These are phyloP conservation scores for Penicillium janthinellum DNA, from an alignment of 2,329 filamentous ascomycete genomes.

Conservation along the genomic window DNA sequence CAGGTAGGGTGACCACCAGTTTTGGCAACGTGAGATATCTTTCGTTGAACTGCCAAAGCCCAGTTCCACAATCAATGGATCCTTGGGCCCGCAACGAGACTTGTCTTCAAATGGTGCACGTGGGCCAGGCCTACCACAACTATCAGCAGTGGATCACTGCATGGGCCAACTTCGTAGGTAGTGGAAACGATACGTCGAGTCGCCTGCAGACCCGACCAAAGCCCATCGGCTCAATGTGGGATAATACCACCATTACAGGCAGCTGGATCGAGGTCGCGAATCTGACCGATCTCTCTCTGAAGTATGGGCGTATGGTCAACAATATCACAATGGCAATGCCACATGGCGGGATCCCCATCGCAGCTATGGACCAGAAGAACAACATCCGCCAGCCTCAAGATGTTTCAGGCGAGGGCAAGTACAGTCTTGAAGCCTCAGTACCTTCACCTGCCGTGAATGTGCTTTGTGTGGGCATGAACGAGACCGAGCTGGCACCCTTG, in stretches of 20 bases:
- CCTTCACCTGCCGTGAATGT: slow-evolving; percentile 72
- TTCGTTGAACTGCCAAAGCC: slow-evolving; percentile 59
- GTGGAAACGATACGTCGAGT: slow-evolving; percentile 46
- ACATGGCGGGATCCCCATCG: slow-evolving; percentile 68
- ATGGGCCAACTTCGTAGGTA: slow-evolving; percentile 56
- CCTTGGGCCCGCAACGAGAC: slow-evolving; percentile 49
- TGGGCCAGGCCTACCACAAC: slow-evolving; percentile 69
- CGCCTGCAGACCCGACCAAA: slow-evolving; percentile 56
- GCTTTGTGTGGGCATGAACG: slow-evolving; percentile 68
- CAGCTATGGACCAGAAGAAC: slow-evolving; percentile 64
- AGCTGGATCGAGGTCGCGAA: slow-evolving; percentile 68
- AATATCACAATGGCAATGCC: slow-evolving; percentile 79
- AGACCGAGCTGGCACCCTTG: slow-evolving; percentile 62
- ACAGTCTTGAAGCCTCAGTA: slow-evolving; percentile 67
- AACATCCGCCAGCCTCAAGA: slow-evolving; percentile 69
- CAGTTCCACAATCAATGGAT: slow-evolving; percentile 54
- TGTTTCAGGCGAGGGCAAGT: slow-evolving; percentile 67
- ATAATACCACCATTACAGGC: slow-evolving; percentile 71
- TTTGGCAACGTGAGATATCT: slow-evolving; percentile 67
- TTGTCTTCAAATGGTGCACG: slow-evolving; percentile 70
- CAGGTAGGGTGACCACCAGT: slow-evolving; percentile 59
- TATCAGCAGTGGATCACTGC: slow-evolving; percentile 61
- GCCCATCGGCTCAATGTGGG: slow-evolving; percentile 65
- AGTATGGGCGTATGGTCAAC: slow-evolving; percentile 64
- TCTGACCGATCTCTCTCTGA: slow-evolving; percentile 53